Evolutionary conservation across 2,329 filamentous ascomycete species (phyloP).

Genomic region (Sporothrix humicola): DNA sequence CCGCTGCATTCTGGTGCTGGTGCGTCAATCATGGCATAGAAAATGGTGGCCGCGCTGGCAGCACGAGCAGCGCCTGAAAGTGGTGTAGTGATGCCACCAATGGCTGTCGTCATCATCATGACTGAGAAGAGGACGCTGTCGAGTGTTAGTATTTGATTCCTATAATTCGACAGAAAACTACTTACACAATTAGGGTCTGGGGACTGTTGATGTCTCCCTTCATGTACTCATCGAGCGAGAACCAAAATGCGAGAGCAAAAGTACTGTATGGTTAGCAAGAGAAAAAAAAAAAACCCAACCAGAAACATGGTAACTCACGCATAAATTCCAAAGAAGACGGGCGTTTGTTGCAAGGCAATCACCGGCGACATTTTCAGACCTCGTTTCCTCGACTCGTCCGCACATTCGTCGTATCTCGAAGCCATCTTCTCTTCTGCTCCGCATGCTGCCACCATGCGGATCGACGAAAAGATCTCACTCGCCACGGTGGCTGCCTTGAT

Average conservation of each 20-base stretch:
- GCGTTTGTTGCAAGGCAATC: conserved; percentile 43
- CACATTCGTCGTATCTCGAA: conserved; percentile 58
- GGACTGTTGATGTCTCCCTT: conserved; percentile 55
- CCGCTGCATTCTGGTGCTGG: conserved; percentile 48
- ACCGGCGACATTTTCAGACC: conserved; percentile 43
- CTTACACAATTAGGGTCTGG: conserved; percentile 54
- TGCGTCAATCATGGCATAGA: conserved; percentile 58
- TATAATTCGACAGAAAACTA: too few relatives aligned
- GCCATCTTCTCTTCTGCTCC: conserved; percentile 63
- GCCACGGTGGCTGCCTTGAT: conserved; percentile 63
- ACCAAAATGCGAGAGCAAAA: conserved; percentile 68
- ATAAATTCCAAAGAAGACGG: conserved; percentile 44
- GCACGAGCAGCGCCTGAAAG: conserved; percentile 61
- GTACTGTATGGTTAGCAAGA: conserved; percentile 34
- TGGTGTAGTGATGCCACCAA: conserved; percentile 62
- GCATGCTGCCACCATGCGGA: conserved; percentile 67
- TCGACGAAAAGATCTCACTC: conserved; percentile 63
- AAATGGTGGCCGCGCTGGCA: conserved; percentile 60
- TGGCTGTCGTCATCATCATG: conserved; percentile 62
- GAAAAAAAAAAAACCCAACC: too few relatives aligned
- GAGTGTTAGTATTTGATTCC: too few relatives aligned
- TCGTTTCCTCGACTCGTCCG: conserved; percentile 55
- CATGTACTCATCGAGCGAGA: conserved; percentile 59
- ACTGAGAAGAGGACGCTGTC: conserved; percentile 59
- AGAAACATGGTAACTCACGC: conserved; percentile 29